Conservation (phyloP, 345 rosid genomes). For the Eucalyptus tenuipes region DNA sequence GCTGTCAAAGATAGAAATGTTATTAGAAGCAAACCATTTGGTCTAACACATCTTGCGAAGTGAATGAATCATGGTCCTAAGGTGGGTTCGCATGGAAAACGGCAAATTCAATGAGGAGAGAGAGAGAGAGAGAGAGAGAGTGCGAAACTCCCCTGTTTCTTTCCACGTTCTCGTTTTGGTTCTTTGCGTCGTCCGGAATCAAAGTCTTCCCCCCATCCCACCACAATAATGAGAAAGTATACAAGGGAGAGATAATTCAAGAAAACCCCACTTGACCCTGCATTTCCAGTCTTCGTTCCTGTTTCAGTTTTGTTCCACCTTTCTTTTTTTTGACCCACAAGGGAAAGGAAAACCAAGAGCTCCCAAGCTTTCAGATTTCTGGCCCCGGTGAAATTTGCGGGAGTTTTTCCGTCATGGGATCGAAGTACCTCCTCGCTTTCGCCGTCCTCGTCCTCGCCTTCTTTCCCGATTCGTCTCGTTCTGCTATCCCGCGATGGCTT, state of each 20-base stretch:
- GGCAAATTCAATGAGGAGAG: background rate
- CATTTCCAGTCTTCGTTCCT: background rate
- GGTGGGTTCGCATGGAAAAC: background rate
- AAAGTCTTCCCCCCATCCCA: background rate
- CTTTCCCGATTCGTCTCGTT: slow-evolving; percentile 12
- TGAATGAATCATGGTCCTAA: background rate
- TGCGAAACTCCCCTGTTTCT: background rate
- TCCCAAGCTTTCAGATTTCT: background rate
- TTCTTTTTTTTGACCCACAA: background rate
- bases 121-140: background rate
- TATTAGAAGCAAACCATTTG: no score
- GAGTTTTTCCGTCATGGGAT: background rate
- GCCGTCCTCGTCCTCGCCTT: slow-evolving; percentile 21
- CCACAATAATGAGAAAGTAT: background rate
- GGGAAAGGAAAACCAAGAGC: background rate
- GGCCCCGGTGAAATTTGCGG: background rate
- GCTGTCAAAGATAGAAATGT: no score
- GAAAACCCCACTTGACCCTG: background rate
- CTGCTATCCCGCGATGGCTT: slow-evolving; percentile 12
- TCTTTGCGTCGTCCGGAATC: background rate
- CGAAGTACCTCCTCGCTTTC: background rate
- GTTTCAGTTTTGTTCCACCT: background rate
- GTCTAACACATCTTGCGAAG: no score
- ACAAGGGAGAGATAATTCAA: background rate
- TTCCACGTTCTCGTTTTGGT: background rate